Evolutionary conservation across 495 filamentous ascomycete genomes (phyloP).

Genomic region (Neurospora sp.): DNA sequence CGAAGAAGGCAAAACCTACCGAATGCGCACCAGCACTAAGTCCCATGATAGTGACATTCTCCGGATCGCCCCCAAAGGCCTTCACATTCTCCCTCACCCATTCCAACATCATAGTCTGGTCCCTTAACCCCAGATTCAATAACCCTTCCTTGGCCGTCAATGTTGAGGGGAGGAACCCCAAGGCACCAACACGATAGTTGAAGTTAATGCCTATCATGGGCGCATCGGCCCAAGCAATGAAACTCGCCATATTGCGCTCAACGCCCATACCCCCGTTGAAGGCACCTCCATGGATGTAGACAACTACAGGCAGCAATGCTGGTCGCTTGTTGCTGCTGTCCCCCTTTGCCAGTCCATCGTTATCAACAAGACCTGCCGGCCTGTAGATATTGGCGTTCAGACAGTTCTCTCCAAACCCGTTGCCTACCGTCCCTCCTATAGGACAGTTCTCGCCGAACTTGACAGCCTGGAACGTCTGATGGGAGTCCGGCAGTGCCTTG

Average conservation of each 20-base stretch:
- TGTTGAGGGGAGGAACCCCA: conserved; percentile 55
- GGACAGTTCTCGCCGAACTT: conserved; percentile 35
- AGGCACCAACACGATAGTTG: conserved; percentile 57
- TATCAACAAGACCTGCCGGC: conserved; percentile 22
- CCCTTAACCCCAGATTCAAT: conserved; percentile 59
- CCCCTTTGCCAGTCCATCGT: not conserved
- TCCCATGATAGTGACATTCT: conserved; percentile 56
- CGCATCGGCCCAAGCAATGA: conserved; percentile 43
- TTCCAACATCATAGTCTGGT: conserved; percentile 53
- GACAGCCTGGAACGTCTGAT: conserved; percentile 31
- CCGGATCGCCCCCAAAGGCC: conserved; percentile 51
- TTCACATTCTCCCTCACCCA: conserved; percentile 55
- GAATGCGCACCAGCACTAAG: conserved; percentile 60
- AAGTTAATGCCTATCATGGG: conserved; percentile 52
- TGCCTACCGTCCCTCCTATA: conserved; percentile 13
- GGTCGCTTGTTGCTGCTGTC: conserved; percentile 13
- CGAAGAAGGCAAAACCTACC: conserved; percentile 20
- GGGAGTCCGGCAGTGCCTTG: conserved; percentile 22
- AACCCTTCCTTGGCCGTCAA: conserved; percentile 42
- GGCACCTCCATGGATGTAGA: conserved; percentile 47
- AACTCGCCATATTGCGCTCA: conserved; percentile 39
- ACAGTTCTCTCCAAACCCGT: conserved; percentile 38
- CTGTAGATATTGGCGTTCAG: conserved; percentile 42
- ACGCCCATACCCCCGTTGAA: conserved; percentile 38
- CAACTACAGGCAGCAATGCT: conserved; percentile 43